phyloP scores from a whole-genome alignment of 2,329 filamentous ascomycete genomes.

The Ascocoryne sarcoides region DNA sequence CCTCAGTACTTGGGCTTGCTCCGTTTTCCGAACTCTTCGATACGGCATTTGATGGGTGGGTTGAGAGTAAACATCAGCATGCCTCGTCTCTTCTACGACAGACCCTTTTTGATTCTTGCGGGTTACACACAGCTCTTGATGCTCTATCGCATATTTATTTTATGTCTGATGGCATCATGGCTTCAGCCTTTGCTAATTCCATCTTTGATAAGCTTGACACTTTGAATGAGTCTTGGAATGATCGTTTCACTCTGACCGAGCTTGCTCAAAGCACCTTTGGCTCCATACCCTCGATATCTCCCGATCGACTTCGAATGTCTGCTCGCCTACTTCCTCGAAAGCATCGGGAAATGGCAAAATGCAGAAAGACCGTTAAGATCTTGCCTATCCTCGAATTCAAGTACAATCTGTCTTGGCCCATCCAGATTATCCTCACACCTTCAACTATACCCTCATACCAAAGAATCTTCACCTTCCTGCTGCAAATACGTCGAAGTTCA shows the following conservation, averaged over 20 bases:
- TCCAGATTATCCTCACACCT: slow-evolving; percentile 64
- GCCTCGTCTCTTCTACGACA: slow-evolving; percentile 58
- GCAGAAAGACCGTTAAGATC: slow-evolving; percentile 50
- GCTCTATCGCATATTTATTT: slow-evolving; percentile 68
- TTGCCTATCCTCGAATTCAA: slow-evolving; percentile 56
- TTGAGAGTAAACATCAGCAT: slow-evolving; percentile 63
- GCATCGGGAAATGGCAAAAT: slow-evolving; percentile 36
- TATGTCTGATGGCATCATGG: slow-evolving; percentile 61
- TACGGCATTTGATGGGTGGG: slow-evolving; percentile 63
- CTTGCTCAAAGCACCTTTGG: slow-evolving; percentile 65
- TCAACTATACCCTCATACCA: slow-evolving; percentile 60
- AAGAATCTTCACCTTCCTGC: slow-evolving; percentile 61
- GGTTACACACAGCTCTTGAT: slow-evolving; percentile 55
- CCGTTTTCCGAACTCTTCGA: slow-evolving; percentile 71
- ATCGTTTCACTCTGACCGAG: slow-evolving; percentile 73
- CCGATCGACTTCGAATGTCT: slow-evolving; percentile 53
- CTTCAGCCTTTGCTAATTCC: slow-evolving; percentile 55
- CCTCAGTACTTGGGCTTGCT: slow-evolving; percentile 38
- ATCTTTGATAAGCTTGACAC: slow-evolving; percentile 70
- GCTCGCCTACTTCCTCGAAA: slow-evolving; percentile 34
- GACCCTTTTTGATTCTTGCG: slow-evolving; percentile 60
- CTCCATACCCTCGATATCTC: slow-evolving; percentile 41
- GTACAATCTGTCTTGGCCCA: slow-evolving; percentile 59
- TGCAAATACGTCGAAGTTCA: slow-evolving; percentile 67
- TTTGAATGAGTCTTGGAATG: slow-evolving; percentile 57